phyloP scores from a whole-genome alignment of 345 rosid species.

The Eucalyptus shirleyi region DNA sequence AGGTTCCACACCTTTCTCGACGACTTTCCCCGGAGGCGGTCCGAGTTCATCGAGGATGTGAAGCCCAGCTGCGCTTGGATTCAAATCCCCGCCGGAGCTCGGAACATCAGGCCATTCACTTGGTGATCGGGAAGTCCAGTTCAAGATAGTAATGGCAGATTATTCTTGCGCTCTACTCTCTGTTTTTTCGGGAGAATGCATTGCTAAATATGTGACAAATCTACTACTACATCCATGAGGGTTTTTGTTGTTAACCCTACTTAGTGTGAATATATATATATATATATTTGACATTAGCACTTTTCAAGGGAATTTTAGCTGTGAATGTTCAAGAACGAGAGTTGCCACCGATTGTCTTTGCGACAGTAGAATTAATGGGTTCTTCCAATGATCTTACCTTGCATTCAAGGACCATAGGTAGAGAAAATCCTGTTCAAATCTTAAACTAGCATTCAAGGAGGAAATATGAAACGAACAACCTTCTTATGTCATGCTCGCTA shows the following conservation, averaged over 20 bases:
- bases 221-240: background rate
- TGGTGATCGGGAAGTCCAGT: background rate
- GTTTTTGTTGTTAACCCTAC: background rate
- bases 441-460: no score
- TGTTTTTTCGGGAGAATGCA: rapidly evolving
- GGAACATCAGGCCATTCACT: background rate
- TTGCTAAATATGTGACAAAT: no score
- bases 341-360: background rate
- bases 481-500: background rate
- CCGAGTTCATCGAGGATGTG: background rate
- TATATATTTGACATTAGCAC: background rate
- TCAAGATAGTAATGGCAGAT: background rate
- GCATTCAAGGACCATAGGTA: no score
- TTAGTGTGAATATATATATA: background rate
- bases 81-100: background rate
- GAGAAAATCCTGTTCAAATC: no score
- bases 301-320: background rate
- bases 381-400: no score
- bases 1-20: background rate
- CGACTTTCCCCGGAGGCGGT: background rate
- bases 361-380: no score
- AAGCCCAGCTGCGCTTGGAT: background rate
- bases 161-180: background rate
- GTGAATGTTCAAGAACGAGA: background rate
- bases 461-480: no score